A percentile compares a stretch with the other conserved stretches of the same genome.
phyloP scores from a whole-genome alignment of 192 early-diverging fungal genomes.

The Piromyces sp. region DNA sequence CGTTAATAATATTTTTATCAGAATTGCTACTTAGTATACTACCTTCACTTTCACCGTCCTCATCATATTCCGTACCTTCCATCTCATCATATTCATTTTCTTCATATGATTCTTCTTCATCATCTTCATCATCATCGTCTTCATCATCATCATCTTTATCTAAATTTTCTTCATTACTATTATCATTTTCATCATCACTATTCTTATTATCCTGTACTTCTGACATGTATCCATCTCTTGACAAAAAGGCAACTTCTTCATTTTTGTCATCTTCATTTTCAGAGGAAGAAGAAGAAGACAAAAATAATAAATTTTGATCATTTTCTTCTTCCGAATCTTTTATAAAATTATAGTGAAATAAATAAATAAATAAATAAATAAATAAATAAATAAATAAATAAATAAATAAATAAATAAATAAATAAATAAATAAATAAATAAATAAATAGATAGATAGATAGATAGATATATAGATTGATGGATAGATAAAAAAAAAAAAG shows the following conservation, averaged over 20 bases:
- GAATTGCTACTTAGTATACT: background rate
- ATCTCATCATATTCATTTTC: background rate
- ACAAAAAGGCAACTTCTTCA: background rate
- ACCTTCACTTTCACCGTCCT: background rate
- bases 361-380: too few relatives aligned
- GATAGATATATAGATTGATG: too few relatives aligned
- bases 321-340: background rate
- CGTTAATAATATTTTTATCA: background rate
- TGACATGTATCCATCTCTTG: background rate
- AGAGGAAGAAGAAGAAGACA: background rate
- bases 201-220: background rate
- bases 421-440: too few relatives aligned
- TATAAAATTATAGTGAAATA: too few relatives aligned
- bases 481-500: too few relatives aligned
- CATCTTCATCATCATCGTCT: background rate
- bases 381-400: too few relatives aligned
- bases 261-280: background rate
- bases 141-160: slow-evolving; percentile 30
- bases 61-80: background rate
- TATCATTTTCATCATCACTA: slow-evolving; percentile 10
- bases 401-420: too few relatives aligned
- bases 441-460: too few relatives aligned
- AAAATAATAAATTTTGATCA: background rate
- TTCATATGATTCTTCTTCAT: background rate
- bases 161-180: slow-evolving; percentile 29